Conservation (phyloP, 2,329 filamentous ascomycete species). For the Verticillium isaacii region DNA sequence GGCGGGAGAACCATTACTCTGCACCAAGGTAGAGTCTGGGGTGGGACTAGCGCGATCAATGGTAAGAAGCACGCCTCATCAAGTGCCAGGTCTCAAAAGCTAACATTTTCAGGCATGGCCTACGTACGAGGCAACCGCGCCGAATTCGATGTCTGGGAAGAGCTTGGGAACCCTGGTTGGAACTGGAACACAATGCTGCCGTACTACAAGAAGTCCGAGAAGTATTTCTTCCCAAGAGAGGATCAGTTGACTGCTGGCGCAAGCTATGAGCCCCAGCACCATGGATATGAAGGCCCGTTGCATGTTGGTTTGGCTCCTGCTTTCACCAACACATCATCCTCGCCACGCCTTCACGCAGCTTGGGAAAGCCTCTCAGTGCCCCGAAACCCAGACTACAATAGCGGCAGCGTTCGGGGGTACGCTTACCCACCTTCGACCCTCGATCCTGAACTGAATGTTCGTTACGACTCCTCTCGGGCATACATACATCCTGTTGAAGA, state of each 20-base stretch:
- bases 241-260: conserved; percentile 29
- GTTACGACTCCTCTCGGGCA: conserved; percentile 35
- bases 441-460: conserved; percentile 27
- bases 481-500: conserved; percentile 33
- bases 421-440: conserved; percentile 32
- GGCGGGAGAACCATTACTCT: conserved; percentile 25
- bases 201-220: conserved; percentile 40
- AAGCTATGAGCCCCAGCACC: conserved; percentile 24
- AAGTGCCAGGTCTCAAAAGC: neutral
- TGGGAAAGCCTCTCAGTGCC: conserved; percentile 27
- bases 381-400: conserved; percentile 30
- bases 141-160: conserved; percentile 38
- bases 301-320: conserved; percentile 29
- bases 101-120: conserved; percentile 25
- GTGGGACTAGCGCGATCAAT: conserved; percentile 35
- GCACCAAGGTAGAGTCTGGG: conserved; percentile 31
- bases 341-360: conserved; percentile 20
- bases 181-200: conserved; percentile 38
- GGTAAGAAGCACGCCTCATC: conserved; percentile 17
- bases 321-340: conserved; percentile 27
- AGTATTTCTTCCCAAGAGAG: conserved; percentile 24
- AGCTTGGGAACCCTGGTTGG: conserved; percentile 38
- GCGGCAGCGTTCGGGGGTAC: conserved; percentile 32
- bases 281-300: conserved; percentile 29
- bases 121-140: conserved; percentile 37